phyloP scores from a whole-genome alignment of 164 flowering plant species.

The Nymphaea colorata region DNA sequence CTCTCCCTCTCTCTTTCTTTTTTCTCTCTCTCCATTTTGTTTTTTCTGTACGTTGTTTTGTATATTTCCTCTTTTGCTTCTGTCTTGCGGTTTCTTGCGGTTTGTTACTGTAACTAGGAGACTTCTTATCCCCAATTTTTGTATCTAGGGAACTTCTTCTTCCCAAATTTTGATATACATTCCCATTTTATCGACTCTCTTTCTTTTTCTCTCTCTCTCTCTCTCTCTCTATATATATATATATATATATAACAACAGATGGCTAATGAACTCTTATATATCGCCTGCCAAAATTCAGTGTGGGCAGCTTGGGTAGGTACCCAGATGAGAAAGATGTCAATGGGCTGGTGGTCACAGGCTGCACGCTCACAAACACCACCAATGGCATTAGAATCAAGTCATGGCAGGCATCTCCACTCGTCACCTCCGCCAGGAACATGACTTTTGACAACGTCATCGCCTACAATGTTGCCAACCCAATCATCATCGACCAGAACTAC shows the following conservation, averaged over 20 bases:
- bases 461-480: conserved; percentile 53
- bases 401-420: conserved; percentile 44
- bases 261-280: neutral
- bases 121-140: too few relatives aligned
- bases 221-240: too few relatives aligned
- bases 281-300: conserved; percentile 18
- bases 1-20: too few relatives aligned
- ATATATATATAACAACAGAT: too few relatives aligned
- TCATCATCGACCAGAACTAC: conserved; percentile 49
- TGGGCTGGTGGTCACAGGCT: conserved; percentile 33
- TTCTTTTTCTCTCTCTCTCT: too few relatives aligned
- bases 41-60: neutral
- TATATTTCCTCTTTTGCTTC: conserved; percentile 2
- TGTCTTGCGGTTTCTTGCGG: too few relatives aligned
- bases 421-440: conserved; percentile 38
- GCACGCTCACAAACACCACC: conserved; percentile 32
- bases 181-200: too few relatives aligned
- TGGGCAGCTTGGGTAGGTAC: conserved; percentile 58
- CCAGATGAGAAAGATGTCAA: conserved; percentile 35
- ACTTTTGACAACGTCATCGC: conserved; percentile 44
- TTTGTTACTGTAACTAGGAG: too few relatives aligned
- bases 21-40: too few relatives aligned
- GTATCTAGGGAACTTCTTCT: too few relatives aligned
- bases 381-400: conserved; percentile 69
- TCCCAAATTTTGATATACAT: too few relatives aligned